Conservation (phyloP, 2,329 filamentous ascomycete genomes). For the Periconia sp. region DNA sequence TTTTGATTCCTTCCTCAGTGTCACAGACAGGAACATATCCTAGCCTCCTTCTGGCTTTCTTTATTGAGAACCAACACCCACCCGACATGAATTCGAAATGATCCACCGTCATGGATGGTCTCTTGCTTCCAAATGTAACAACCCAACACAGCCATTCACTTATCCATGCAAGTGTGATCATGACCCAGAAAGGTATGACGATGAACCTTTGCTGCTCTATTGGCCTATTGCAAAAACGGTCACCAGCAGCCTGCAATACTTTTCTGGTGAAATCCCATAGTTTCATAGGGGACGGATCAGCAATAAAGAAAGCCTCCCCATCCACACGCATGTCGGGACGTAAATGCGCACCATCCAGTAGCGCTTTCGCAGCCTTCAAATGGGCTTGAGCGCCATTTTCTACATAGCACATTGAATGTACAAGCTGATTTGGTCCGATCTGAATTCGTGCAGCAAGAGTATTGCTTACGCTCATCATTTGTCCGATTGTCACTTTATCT, state of each 20-base stretch:
- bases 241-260: slow-evolving; percentile 5
- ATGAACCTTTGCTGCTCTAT: background rate
- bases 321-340: slow-evolving; percentile 7
- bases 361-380: slow-evolving; percentile 12
- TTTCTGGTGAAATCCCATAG: slow-evolving; percentile 14
- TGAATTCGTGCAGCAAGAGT: slow-evolving; percentile 8
- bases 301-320: slow-evolving; percentile 17
- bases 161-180: background rate
- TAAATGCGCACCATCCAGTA: slow-evolving; percentile 3
- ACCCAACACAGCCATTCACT: slow-evolving; percentile 9
- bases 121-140: slow-evolving; percentile 4
- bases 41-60: slow-evolving; percentile 9
- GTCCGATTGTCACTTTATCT: slow-evolving; percentile 7
- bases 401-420: slow-evolving; percentile 12
- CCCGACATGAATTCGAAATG: slow-evolving; percentile 9
- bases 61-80: slow-evolving; percentile 10
- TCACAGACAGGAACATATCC: slow-evolving; percentile 13
- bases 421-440: slow-evolving; percentile 13
- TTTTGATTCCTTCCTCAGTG: slow-evolving; percentile 8
- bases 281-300: slow-evolving; percentile 10
- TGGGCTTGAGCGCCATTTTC: slow-evolving; percentile 14
- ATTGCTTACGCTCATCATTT: slow-evolving; percentile 5
- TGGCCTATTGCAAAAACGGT: background rate
- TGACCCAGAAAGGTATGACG: slow-evolving; percentile 6
- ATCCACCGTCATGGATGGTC: slow-evolving; percentile 1